Evolutionary conservation across 139 green algal species (phyloP), one percentile per base, ranked within the genome.

Genomic region (Chlamydomonas sp.): DNA sequence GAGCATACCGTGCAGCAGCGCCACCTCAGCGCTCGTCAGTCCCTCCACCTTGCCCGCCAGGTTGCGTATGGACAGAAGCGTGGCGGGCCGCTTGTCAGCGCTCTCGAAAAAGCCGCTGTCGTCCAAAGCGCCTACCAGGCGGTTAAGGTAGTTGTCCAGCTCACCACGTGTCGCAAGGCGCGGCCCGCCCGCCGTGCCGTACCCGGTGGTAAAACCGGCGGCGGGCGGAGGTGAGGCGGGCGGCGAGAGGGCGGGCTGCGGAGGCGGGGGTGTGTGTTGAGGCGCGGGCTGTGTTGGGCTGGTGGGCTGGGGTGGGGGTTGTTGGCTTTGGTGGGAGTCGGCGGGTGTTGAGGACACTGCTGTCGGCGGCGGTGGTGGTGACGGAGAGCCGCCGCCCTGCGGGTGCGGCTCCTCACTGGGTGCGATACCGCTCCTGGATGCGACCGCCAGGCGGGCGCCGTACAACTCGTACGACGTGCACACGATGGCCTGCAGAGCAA

Each of bases 1-100:
- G 2, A 89, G 59, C 77, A 89, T 77, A 31, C 85, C 85, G 68
- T 85, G 85, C 77, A 89, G 68, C 78, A 85, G 68, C 78, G 68
- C 68, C 77, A 89, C 71, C 58, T 90, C 85, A 16, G 5, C 5
- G 20, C 2, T 31, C 31, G 61, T 85, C 78, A 89, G 49, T 2
- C 78, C 69, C 63, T 85, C 78, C 69, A 69, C 69, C 67, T 75
- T 83, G 20, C 20, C 74, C 66, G 60, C 59, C 85, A 89, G 85
- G 77, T 79, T 79, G 84, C 20, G 66, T 17, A 61, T 12, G 12
- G 58, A 68, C 85, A 78, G 64, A 63, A 62, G 9, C 18, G 77
- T 84, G 67, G 77, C 60, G 2, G 85, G 64, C 20, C 76, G 76
- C 85, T 84, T 84, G 64, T 64, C 20, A 0, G 60, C 49, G 31